Evolutionary conservation across 2,329 filamentous ascomycete species (phyloP).

Genomic region (Talaromyces pinophilus): DNA sequence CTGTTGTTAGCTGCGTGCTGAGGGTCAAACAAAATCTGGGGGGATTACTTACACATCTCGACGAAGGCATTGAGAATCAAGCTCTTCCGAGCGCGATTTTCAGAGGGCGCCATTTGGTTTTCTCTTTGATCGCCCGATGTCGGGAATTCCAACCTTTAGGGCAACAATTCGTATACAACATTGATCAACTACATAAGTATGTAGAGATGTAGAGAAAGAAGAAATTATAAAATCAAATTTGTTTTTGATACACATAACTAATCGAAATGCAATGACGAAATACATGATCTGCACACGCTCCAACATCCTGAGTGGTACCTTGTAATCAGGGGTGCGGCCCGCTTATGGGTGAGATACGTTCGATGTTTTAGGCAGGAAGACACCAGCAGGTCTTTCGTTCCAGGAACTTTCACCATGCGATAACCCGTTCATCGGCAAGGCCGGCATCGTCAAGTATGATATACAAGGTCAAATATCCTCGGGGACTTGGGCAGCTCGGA

Average conservation of each 20-base stretch:
- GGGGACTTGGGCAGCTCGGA: too few relatives aligned
- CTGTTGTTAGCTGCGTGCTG: neutral
- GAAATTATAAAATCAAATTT: neutral
- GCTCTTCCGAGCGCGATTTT: conserved; percentile 43
- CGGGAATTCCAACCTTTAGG: neutral
- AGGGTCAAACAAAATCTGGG: neutral
- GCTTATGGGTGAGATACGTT: too few relatives aligned
- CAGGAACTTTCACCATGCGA: too few relatives aligned
- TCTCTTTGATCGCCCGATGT: neutral
- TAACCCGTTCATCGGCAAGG: too few relatives aligned
- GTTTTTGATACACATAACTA: neutral
- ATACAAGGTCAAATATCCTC: too few relatives aligned
- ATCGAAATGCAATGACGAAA: neutral
- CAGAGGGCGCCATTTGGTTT: conserved; percentile 22
- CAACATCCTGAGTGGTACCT: too few relatives aligned
- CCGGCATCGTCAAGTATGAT: too few relatives aligned
- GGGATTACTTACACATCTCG: conserved; percentile 47
- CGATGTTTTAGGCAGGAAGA: too few relatives aligned
- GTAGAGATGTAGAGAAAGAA: neutral
- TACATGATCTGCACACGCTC: neutral
- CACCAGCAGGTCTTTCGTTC: too few relatives aligned
- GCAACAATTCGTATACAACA: neutral
- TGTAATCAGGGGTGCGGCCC: too few relatives aligned
- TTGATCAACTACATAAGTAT: neutral
- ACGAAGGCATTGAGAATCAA: conserved; percentile 56